Conservation (phyloP, 1,284 basidiomycete species). For the Ceratorhiza oryzae-sativae region DNA sequence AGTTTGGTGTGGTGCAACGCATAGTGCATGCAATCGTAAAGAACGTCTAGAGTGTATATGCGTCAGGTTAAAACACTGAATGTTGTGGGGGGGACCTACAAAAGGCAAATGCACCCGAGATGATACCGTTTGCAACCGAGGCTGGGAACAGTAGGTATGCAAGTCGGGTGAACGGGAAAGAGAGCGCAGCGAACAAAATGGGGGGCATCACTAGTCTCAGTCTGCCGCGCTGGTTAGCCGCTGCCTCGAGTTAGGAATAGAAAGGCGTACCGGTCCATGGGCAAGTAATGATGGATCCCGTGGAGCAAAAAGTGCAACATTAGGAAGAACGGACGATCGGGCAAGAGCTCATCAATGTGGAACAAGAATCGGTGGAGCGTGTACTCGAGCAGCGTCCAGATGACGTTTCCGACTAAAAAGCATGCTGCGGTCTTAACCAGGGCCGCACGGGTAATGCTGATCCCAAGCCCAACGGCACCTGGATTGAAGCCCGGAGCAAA, state of each 20-base stretch:
- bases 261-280: conserved; percentile 82
- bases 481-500: neutral
- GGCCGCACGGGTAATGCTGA: conserved; percentile 53
- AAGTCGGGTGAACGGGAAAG: conserved; percentile 88
- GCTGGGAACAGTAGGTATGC: conserved; percentile 85
- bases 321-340: conserved; percentile 82
- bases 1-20: conserved; percentile 92
- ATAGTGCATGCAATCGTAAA: conserved; percentile 94
- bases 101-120: conserved; percentile 89
- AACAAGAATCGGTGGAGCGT: conserved; percentile 96
- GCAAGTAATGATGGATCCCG: conserved; percentile 97
- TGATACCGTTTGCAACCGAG: conserved; percentile 90
- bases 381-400: conserved; percentile 98
- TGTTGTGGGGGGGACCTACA: too few relatives aligned
- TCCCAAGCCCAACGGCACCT: neutral
- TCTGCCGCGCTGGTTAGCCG: conserved; percentile 51
- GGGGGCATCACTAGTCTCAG: conserved; percentile 98
- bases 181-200: conserved; percentile 77
- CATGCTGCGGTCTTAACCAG: conserved; percentile 61
- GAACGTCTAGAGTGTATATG: conserved; percentile 62
- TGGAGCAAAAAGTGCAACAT: conserved; percentile 93
- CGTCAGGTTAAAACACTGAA: neutral
- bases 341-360: conserved; percentile 92
- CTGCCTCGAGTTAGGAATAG: neutral
- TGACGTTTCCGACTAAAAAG: conserved; percentile 82